Conservation (phyloP, 768 basidiomycete species). For the Gymnopilus junonius region DNA sequence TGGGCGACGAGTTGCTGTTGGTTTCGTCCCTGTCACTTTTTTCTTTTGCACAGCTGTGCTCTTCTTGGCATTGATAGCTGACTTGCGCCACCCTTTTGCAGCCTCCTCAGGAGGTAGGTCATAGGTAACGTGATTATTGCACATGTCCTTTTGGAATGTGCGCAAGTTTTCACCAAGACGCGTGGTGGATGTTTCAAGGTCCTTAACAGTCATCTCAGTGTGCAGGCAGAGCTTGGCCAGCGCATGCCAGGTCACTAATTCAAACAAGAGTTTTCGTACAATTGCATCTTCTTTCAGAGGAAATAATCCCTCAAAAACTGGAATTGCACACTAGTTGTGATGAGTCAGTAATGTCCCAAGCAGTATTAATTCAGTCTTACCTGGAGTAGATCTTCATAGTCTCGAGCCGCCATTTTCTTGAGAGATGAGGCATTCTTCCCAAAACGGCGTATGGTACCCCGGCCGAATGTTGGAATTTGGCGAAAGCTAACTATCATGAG, state of each 20-base stretch:
- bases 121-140: conserved; percentile 24
- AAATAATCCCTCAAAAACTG: conserved; percentile 41
- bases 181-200: conserved; percentile 19
- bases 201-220: conserved; percentile 20
- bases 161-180: conserved; percentile 27
- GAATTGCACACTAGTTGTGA: conserved; percentile 35
- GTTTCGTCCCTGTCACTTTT: not conserved
- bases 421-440: conserved; percentile 32
- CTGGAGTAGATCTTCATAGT: conserved; percentile 45
- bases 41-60: not conserved
- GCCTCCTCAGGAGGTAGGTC: conserved; percentile 37
- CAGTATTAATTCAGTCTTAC: conserved; percentile 16
- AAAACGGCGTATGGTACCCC: conserved; percentile 34
- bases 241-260: conserved; percentile 37
- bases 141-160: conserved; percentile 27
- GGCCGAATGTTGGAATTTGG: conserved; percentile 26
- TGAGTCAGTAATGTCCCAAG: too few relatives aligned
- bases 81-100: conserved; percentile 19
- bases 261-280: conserved; percentile 27
- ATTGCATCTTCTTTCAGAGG: conserved; percentile 26
- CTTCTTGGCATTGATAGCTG: not conserved
- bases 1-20: not conserved
- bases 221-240: conserved; percentile 37
- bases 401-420: conserved; percentile 34
- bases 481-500: conserved; percentile 20